Evolutionary conservation across 805 yeast species (phyloP), one percentile per base, ranked within the genome.

Genomic region (Cyberlindnera mycetangii): DNA sequence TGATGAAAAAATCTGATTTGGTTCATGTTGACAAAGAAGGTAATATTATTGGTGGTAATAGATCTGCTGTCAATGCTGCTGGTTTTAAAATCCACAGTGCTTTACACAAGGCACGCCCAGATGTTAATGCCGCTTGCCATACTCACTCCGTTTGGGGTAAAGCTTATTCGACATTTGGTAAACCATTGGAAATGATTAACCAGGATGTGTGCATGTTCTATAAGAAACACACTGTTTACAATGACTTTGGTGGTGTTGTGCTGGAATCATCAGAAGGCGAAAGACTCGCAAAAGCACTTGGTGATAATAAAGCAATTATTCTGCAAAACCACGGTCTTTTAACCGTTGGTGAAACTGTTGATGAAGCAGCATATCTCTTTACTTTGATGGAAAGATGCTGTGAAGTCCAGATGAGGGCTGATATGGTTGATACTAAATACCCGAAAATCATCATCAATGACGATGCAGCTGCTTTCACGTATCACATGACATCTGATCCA

Each of bases 231-330:
- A 64, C 81, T 1, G 89, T 86, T 4, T 84, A 83, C 63, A 47
- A 57, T 16, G 76, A 78, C 58, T 85, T 85, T 62, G 93, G 93
- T 24, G 95, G 95, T 32, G 86, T 86, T 44, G 95, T 89, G 0
- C 54, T 84, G 21, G 85, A 81, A 53, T 69, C 65, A 18, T 77
- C 73, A 40, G 90, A 84, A 60, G 89, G 89, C 22, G 56, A 61
- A 36, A 73, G 71, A 36, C 73, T 84, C 44, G 89, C 89, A 6
- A 61, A 65, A 25, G 81, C 86, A 1, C 62, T 81, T 24, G 88
- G 87, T 7, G 54, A 66, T 27, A 66, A 73, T 45, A 74, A 75
- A 51, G 79, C 74, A 16, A 72, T 79, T 37, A 80, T 84, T 51
- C 66, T 84, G 52, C 84, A 77, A 60, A 84, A 84, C 68, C 92